Evolutionary conservation across 2,329 filamentous ascomycete genomes (phyloP).

Genomic region (Fusarium tuaranense): DNA sequence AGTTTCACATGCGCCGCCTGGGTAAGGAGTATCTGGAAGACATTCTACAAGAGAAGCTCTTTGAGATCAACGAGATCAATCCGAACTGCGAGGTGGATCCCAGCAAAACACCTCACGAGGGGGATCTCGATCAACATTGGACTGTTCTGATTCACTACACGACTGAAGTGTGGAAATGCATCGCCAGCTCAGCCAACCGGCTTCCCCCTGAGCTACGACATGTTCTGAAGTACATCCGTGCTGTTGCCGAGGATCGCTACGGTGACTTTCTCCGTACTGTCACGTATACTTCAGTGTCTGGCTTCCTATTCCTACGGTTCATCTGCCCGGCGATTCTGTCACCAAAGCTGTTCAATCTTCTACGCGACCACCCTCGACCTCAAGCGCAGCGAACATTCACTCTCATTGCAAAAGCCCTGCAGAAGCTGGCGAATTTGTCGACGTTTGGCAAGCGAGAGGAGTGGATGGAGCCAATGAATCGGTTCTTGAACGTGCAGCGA

Average conservation of each 20-base stretch:
- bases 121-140: constrained; percentile 89
- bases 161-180: constrained; percentile 86
- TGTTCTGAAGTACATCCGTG: constrained; percentile 90
- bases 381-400: constrained; percentile 90
- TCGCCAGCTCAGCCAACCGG: constrained; percentile 77
- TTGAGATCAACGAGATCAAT: constrained; percentile 90
- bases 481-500: constrained; percentile 80
- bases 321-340: constrained; percentile 97
- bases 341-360: constrained; percentile 89
- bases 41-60: constrained; percentile 84
- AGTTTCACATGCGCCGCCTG: constrained; percentile 94
- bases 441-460: constrained; percentile 94
- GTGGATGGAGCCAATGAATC: constrained; percentile 99
- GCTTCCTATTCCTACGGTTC: constrained; percentile 93
- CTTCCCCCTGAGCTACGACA: constrained; percentile 85
- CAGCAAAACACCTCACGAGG: constrained; percentile 71
- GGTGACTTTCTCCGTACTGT: constrained; percentile 92
- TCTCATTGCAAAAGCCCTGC: constrained; percentile 90
- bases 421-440: constrained; percentile 90
- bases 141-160: constrained; percentile 79
- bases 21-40: constrained; percentile 94
- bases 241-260: constrained; percentile 93
- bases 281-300: constrained; percentile 92
- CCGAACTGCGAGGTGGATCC: constrained; percentile 97
- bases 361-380: constrained; percentile 84